Conservation (phyloP, 1,284 basidiomycete genomes). For the Heterobasidion irregulare region DNA sequence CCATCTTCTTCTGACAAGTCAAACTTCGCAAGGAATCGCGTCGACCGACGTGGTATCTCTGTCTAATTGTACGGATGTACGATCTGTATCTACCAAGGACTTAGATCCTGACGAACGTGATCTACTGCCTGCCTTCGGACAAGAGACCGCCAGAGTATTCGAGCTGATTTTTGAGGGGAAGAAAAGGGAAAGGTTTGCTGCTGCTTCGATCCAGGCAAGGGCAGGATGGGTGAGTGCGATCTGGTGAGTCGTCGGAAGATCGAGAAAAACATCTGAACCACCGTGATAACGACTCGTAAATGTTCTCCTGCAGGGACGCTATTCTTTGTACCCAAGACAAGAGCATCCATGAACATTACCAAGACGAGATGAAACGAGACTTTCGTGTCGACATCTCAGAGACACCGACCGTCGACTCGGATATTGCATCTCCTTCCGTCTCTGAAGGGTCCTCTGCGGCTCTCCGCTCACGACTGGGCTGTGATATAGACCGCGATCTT, state of each 20-base stretch:
- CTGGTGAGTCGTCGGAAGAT: constrained; percentile 37
- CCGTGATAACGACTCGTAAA: neutral
- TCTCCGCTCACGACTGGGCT: neutral
- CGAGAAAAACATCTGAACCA: neutral
- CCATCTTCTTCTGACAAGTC: constrained; percentile 40
- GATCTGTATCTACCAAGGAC: constrained; percentile 38
- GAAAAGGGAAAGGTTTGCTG: constrained; percentile 51
- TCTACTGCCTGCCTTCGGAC: constrained; percentile 26
- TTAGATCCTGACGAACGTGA: constrained; percentile 33
- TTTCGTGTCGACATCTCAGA: constrained; percentile 6
- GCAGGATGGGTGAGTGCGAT: constrained; percentile 65
- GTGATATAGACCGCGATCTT: neutral
- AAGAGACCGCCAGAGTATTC: constrained; percentile 40
- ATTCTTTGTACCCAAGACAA: constrained; percentile 36
- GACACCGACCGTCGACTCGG: neutral
- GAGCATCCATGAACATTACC: constrained; percentile 9
- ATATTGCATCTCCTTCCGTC: neutral
- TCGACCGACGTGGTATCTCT: constrained; percentile 40
- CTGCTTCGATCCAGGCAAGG: constrained; percentile 48
- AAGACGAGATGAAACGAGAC: constrained; percentile 4
- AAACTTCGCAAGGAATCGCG: constrained; percentile 33
- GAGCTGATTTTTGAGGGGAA: constrained; percentile 51
- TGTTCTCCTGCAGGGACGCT: constrained; percentile 43
- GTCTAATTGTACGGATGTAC: constrained; percentile 49
- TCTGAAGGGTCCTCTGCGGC: neutral